Conservation (phyloP, 176 grass and related monocot species). For the Urochloa ruziziensis region DNA sequence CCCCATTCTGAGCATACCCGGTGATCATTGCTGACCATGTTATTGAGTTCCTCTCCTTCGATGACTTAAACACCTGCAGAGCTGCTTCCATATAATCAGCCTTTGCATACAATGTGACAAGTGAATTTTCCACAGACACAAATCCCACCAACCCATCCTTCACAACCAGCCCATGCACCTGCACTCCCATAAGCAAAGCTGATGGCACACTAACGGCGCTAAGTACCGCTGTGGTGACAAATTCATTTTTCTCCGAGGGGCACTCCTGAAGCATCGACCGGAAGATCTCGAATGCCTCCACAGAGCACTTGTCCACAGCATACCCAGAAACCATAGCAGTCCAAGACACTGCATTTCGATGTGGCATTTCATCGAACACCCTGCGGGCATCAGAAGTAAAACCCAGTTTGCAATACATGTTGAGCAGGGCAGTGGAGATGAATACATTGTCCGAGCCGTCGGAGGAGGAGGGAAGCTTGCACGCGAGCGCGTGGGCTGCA, state of each 20-base stretch:
- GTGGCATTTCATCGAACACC: conserved; percentile 62
- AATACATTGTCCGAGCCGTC: conserved; percentile 46
- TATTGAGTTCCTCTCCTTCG: conserved; percentile 58
- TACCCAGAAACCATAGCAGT: conserved; percentile 65
- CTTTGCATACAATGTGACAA: conserved; percentile 73
- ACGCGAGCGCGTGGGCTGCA: conserved; percentile 41
- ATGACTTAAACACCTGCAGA: conserved; percentile 47
- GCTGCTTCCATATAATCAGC: conserved; percentile 53
- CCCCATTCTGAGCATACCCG: conserved; percentile 65
- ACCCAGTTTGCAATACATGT: conserved; percentile 68
- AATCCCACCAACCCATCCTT: conserved; percentile 54
- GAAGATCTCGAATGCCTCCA: conserved; percentile 55
- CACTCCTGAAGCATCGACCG: conserved; percentile 49
- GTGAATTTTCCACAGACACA: conserved; percentile 64
- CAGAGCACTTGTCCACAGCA: conserved; percentile 39
- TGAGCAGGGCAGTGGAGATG: conserved; percentile 51
- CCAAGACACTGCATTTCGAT: conserved; percentile 61
- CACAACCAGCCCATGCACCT: conserved; percentile 53
- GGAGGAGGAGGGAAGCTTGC: conserved; percentile 46
- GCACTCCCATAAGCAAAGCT: conserved; percentile 48
- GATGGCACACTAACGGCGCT: conserved; percentile 55
- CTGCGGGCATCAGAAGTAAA: conserved; percentile 42
- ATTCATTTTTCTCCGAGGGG: conserved; percentile 48
- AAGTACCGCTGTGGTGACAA: conserved; percentile 53
- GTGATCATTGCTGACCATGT: conserved; percentile 82